These are phyloP conservation scores for Aurantiochytrium sp. DNA, from an alignment of 108 stramenopile species.

Conservation along the genomic window DNA sequence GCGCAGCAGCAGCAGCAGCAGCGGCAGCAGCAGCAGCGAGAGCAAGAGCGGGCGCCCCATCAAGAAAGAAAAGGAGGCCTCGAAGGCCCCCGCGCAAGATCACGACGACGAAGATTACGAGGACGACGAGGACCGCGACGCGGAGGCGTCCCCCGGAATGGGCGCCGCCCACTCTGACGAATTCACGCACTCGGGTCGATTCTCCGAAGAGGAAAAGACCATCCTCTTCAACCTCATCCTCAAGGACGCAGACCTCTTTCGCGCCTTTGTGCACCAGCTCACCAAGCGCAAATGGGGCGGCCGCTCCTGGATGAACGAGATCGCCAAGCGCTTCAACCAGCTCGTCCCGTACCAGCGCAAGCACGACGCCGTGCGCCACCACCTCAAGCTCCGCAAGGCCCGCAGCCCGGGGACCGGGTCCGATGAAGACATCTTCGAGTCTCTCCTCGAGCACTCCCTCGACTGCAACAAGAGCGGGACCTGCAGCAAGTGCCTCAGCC, in stretches of 20 bases:
- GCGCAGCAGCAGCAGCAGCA: neutral
- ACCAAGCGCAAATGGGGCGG: neutral
- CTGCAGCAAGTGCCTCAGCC: conserved; percentile 23
- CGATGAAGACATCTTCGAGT: neutral
- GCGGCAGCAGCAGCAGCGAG: too few species aligned
- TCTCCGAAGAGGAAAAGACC: conserved; percentile 9
- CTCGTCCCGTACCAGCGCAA: neutral
- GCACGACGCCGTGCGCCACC: conserved; percentile 17
- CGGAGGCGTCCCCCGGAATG: too few species aligned
- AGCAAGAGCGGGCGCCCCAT: too few species aligned
- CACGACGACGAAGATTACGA: too few species aligned
- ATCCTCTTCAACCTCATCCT: neutral
- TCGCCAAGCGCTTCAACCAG: conserved; percentile 1
- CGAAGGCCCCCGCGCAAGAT: too few species aligned
- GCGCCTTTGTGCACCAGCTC: conserved; percentile 26
- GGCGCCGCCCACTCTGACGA: too few species aligned
- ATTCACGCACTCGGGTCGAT: neutral
- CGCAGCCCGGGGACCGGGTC: neutral
- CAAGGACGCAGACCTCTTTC: neutral
- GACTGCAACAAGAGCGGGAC: neutral
- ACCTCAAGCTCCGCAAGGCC: conserved; percentile 24
- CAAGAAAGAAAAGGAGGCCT: too few species aligned
- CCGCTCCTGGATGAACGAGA: conserved; percentile 6
- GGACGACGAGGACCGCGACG: too few species aligned
- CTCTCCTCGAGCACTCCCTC: conserved; percentile 2